Percentiles rank a stretch among this genome's conserved stretches.
Conservation (phyloP, 1,139 yeast species). For the Yamadazyma songkhlaensis region DNA sequence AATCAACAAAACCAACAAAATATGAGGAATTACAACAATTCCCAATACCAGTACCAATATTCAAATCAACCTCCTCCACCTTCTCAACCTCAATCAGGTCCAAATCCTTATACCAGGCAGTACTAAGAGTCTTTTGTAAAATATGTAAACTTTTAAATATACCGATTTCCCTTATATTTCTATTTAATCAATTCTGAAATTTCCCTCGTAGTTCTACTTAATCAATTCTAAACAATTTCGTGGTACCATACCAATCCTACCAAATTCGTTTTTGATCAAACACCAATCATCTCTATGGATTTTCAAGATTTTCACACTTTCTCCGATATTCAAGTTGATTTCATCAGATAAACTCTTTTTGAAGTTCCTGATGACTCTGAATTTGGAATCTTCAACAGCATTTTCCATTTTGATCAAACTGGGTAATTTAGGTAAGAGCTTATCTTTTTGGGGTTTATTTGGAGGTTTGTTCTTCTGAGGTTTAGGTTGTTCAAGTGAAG, state of each 20-base stretch:
- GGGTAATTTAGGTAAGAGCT: conserved; percentile 16
- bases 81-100: conserved; percentile 7
- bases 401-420: conserved; percentile 15
- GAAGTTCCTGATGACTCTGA: conserved; percentile 26
- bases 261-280: conserved; percentile 21
- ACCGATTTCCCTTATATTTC: not conserved
- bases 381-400: conserved; percentile 12
- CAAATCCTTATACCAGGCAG: conserved; percentile 14
- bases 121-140: conserved; percentile 7
- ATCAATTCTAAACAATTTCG: conserved; percentile 23
- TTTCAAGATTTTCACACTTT: conserved; percentile 24
- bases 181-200: conserved; percentile 12
- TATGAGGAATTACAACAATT: conserved; percentile 13
- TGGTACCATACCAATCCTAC: conserved; percentile 38
- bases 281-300: conserved; percentile 45
- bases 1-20: conserved; percentile 3
- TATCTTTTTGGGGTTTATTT: conserved; percentile 2
- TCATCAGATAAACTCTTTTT: conserved; percentile 33
- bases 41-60: conserved; percentile 7
- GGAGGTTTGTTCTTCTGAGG: conserved; percentile 1
- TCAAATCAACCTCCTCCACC: conserved; percentile 10
- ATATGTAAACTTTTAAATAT: not conserved
- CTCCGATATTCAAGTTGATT: conserved; percentile 30
- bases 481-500: not conserved
- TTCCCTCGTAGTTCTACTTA: no score